Evolutionary conservation across 495 filamentous ascomycete genomes (phyloP), one percentile per base, ranked within the genome.

Genomic region (Daldinia childiae): DNA sequence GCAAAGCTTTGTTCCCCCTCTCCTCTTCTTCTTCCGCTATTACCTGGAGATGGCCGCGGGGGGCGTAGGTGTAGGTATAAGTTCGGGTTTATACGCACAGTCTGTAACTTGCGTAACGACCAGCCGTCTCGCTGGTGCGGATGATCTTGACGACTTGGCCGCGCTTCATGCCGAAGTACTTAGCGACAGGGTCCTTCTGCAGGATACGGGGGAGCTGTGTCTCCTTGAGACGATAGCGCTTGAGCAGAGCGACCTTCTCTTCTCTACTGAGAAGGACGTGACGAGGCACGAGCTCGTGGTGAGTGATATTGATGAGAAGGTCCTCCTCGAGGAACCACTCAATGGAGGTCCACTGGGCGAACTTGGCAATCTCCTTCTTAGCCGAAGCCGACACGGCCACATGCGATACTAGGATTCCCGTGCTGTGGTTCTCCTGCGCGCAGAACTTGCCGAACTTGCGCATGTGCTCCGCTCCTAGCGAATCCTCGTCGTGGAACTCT

Each of bases 111-210:
- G 91, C 91, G 81, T 94, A 94, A 41, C 91, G 80, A 30, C 91
- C 91, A 1, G 91, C 91, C 24, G 91, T 94, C 83, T 93, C 91
- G 64, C 83, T 87, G 62, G 88, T 91, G 57, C 95, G 85, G 59
- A 99, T 96, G 73, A 99, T 99, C 89, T 99, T 99, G 64, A 99
- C 96, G 12, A 99, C 94, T 84, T 98, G 93, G 3, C 95, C 94
- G 74, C 93, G 88, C 82, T 93, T 90, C 80, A 99, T 83, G 19
- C 96, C 95, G 57, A 97, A 81, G 80, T 98, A 99, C 77, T 90
- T 89, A 36, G 95, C 92, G 38, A 99, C 93, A 14, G 95, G 95
- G 82, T 99, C 95, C 51, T 90, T 91, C 58, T 90, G 84, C 81
- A 97, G 90, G 66, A 99, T 98, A 62, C 95, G 87, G 11, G 95